A percentile compares a stretch with the other conserved stretches of the same genome.
phyloP scores from a whole-genome alignment of 768 basidiomycete genomes.

The Termitomyces titanicus region DNA sequence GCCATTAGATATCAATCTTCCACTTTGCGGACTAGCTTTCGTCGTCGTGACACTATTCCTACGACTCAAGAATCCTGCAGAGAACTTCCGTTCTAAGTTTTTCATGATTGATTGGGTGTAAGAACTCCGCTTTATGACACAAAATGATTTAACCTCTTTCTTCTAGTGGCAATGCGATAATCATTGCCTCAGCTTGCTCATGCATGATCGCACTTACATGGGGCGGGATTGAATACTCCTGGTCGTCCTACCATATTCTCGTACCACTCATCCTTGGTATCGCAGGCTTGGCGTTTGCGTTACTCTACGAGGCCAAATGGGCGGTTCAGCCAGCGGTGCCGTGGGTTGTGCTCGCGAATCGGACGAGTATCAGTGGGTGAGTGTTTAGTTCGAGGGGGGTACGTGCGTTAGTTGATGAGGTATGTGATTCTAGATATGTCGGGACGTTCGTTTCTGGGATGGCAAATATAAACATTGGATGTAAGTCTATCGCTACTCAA shows the following conservation, averaged over 20 bases:
- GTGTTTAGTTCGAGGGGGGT: background rate
- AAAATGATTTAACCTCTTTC: background rate
- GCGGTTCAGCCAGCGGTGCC: background rate
- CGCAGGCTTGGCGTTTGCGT: background rate
- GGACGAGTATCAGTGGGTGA: constrained; percentile 9
- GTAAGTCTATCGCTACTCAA: background rate
- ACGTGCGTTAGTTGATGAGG: background rate
- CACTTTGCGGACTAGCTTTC: constrained; percentile 29
- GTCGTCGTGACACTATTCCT: constrained; percentile 26
- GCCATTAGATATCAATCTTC: constrained; percentile 37
- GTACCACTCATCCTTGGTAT: background rate
- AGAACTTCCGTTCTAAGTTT: constrained; percentile 29
- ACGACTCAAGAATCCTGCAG: constrained; percentile 29
- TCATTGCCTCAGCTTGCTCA: background rate
- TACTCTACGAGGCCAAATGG: background rate
- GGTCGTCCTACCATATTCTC: background rate
- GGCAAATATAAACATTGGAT: constrained; percentile 7
- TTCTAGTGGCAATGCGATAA: background rate
- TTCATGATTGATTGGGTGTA: constrained; percentile 40
- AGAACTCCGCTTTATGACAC: background rate
- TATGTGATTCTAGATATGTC: background rate
- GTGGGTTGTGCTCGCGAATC: background rate
- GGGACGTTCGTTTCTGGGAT: constrained; percentile 5
- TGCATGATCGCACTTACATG: background rate
- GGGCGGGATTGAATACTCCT: background rate